These are phyloP conservation scores for Emmonsiellopsis sp. DNA, from an alignment of 2,329 filamentous ascomycete species.

Conservation along the genomic window DNA sequence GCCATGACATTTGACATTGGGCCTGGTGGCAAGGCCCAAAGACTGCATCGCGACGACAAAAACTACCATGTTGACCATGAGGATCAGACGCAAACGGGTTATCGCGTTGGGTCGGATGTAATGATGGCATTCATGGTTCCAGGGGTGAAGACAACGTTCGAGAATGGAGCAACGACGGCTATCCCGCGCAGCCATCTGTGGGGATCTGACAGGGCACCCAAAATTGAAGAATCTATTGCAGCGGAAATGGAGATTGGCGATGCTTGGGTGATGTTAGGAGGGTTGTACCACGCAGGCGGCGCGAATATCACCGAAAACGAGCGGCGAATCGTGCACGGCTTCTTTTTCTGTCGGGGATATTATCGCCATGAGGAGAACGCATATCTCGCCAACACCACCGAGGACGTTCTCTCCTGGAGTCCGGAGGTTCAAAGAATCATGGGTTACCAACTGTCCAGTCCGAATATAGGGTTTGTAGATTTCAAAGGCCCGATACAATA, in stretches of 20 bases:
- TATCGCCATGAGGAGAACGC: constrained; percentile 27
- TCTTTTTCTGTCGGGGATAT: constrained; percentile 28
- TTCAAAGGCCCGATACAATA: neutral
- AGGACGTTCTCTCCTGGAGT: neutral
- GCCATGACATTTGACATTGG: constrained; percentile 16
- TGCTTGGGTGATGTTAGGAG: constrained; percentile 32
- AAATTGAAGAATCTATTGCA: constrained; percentile 30
- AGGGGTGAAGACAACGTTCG: constrained; percentile 31
- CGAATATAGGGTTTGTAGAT: neutral
- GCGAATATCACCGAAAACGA: constrained; percentile 25
- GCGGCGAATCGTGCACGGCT: constrained; percentile 23
- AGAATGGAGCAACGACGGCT: constrained; percentile 35
- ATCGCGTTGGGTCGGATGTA: constrained; percentile 4
- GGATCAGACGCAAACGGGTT: constrained; percentile 20
- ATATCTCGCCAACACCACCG: neutral
- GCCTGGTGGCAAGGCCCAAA: constrained; percentile 33
- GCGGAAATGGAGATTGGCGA: constrained; percentile 35
- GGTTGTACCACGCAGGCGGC: constrained; percentile 34
- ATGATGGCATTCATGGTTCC: constrained; percentile 34
- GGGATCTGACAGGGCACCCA: constrained; percentile 29
- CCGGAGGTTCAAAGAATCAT: neutral
- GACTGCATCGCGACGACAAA: constrained; percentile 32
- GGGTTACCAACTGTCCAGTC: neutral
- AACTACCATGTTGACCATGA: constrained; percentile 23
- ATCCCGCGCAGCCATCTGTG: constrained; percentile 36